phyloP scores from a whole-genome alignment of 106 monocot genomes.

The Allium sativum region DNA sequence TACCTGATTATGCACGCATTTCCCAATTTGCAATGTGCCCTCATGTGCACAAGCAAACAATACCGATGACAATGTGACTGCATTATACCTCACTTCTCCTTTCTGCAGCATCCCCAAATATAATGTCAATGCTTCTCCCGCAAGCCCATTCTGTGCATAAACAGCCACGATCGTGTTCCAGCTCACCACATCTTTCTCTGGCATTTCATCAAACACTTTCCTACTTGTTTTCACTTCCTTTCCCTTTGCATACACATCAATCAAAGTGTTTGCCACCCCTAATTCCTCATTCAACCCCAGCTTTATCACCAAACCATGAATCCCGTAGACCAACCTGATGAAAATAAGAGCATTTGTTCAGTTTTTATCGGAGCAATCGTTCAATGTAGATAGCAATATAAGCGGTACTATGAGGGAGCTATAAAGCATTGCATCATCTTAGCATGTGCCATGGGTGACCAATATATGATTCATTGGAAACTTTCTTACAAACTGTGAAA shows the following conservation, averaged over 20 bases:
- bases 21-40: slow-evolving; percentile 57
- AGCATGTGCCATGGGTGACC: too few species aligned
- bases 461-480: too few species aligned
- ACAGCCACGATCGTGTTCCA: slow-evolving; percentile 84
- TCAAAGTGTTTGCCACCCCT: slow-evolving; percentile 60
- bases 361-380: too few species aligned
- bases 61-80: slow-evolving; percentile 57
- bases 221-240: slow-evolving; percentile 34
- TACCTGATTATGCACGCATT: slow-evolving; percentile 70
- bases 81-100: slow-evolving; percentile 21
- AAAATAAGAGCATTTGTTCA: too few species aligned
- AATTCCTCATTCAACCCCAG: slow-evolving; percentile 33
- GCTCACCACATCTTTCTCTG: slow-evolving; percentile 54
- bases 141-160: slow-evolving; percentile 59
- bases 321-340: slow-evolving; percentile 6
- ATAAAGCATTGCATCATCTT: too few species aligned
- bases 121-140: slow-evolving; percentile 44
- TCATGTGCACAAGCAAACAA: slow-evolving; percentile 76
- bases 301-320: slow-evolving; percentile 54
- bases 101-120: slow-evolving; percentile 39
- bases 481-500: too few species aligned
- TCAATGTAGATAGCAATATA: too few species aligned
- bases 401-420: too few species aligned
- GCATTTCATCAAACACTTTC: slow-evolving; percentile 65
- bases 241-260: slow-evolving; percentile 73